Evolutionary conservation across 257 asterid genomes (phyloP).

Genomic region (Rubia yunnanensis): DNA sequence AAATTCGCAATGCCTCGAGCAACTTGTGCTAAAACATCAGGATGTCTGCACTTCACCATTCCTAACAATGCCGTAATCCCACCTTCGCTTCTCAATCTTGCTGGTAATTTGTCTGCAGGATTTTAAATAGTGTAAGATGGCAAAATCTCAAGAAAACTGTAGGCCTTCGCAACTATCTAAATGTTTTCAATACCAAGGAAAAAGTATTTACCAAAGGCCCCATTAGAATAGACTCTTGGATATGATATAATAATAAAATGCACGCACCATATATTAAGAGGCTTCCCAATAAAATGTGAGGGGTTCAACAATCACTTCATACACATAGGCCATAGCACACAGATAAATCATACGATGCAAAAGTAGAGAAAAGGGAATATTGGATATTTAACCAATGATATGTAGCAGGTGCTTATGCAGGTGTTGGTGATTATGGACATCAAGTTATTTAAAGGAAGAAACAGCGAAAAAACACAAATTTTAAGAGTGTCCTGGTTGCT

Average conservation of each 20-base stretch:
- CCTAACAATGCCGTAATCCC: conserved; percentile 69
- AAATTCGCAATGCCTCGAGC: conserved; percentile 92
- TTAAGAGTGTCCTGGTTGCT: background rate
- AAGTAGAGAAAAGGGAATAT: background rate
- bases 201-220: background rate
- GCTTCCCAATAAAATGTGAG: background rate
- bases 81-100: conserved; percentile 58
- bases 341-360: background rate
- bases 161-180: background rate
- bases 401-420: background rate
- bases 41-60: conserved; percentile 76
- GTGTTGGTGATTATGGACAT: background rate
- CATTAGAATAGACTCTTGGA: background rate
- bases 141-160: background rate
- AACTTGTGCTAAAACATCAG: conserved; percentile 85
- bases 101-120: conserved; percentile 54
- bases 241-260: background rate
- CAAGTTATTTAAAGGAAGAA: background rate
- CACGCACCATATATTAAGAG: background rate
- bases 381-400: background rate
- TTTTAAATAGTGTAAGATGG: conserved; percentile 1
- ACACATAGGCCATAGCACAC: background rate
- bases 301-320: background rate
- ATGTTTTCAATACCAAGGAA: background rate
- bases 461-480: background rate